Conservation (phyloP, 1,284 basidiomycete species). For the Ceratorhiza oryzae-sativae region DNA sequence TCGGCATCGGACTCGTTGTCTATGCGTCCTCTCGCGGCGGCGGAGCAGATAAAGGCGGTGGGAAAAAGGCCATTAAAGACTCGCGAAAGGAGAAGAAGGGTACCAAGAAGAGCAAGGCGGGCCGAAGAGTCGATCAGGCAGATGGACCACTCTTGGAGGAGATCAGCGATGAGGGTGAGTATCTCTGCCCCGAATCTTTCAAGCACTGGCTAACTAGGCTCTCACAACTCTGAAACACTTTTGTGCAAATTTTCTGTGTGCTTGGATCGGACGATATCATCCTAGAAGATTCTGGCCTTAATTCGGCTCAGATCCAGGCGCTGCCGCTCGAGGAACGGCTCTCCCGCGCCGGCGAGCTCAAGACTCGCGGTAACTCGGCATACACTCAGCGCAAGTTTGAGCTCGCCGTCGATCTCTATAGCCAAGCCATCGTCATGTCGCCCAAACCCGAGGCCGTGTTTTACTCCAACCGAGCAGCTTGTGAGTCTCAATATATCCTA, state of each 20-base stretch:
- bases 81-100: slow-evolving; percentile 68
- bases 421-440: slow-evolving; percentile 86
- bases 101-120: slow-evolving; percentile 52
- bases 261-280: slow-evolving; percentile 22
- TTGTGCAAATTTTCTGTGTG: background rate
- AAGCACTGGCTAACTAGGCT: background rate
- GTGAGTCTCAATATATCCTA: slow-evolving; percentile 57
- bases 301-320: slow-evolving; percentile 63
- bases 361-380: slow-evolving; percentile 88
- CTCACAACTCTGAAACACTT: background rate
- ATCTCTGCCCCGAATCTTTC: slow-evolving; percentile 46
- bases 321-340: slow-evolving; percentile 67
- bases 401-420: slow-evolving; percentile 85
- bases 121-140: slow-evolving; percentile 50
- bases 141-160: slow-evolving; percentile 83
- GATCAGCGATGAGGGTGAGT: slow-evolving; percentile 45
- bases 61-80: slow-evolving; percentile 59
- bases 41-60: slow-evolving; percentile 59
- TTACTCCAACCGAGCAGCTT: slow-evolving; percentile 97
- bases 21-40: slow-evolving; percentile 48
- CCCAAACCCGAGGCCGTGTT: slow-evolving; percentile 91
- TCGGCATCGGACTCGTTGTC: slow-evolving; percentile 77
- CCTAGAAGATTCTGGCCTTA: slow-evolving; percentile 55
- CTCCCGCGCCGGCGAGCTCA: slow-evolving; percentile 79
- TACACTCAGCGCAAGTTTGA: slow-evolving; percentile 83